Percentiles rank a stretch among this genome's conserved stretches.
Evolutionary conservation across 2,329 filamentous ascomycete species (phyloP).

Genomic region (Pseudocercospora macadamiae): DNA sequence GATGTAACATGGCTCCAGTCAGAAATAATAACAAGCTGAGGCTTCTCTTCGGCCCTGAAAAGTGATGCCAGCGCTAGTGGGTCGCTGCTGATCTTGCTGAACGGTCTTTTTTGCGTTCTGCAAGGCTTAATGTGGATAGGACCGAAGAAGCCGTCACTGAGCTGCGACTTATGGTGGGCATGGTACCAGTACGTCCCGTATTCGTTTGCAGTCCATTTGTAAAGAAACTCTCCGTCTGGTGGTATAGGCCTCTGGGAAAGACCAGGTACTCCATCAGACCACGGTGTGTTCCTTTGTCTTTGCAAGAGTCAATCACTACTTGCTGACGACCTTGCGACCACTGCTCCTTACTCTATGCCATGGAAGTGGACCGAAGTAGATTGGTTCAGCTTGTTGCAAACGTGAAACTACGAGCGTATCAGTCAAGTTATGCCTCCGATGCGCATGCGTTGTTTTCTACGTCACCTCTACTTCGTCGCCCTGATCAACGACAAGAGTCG

Average conservation of each 20-base stretch:
- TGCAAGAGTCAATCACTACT: too few relatives aligned
- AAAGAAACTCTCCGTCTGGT: conserved; percentile 16
- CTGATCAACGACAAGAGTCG: conserved; percentile 15
- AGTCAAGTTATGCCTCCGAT: too few relatives aligned
- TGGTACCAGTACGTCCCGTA: conserved; percentile 24
- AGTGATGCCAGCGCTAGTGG: neutral
- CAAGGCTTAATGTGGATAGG: conserved; percentile 16
- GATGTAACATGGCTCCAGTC: conserved; percentile 21
- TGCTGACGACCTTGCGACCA: too few relatives aligned
- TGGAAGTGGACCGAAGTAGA: conserved; percentile 27
- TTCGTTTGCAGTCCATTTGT: conserved; percentile 19
- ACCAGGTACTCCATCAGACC: conserved; percentile 28
- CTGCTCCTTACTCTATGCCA: too few relatives aligned
- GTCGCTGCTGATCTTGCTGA: conserved; percentile 10
- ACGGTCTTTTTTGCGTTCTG: neutral
- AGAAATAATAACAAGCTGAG: conserved; percentile 17
- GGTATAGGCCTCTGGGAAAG: conserved; percentile 26
- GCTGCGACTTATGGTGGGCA: conserved; percentile 16
- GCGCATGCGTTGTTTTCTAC: too few relatives aligned
- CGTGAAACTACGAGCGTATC: too few relatives aligned
- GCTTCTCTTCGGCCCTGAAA: conserved; percentile 11
- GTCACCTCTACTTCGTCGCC: conserved; percentile 22
- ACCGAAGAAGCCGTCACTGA: conserved; percentile 23
- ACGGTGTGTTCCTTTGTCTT: conserved; percentile 24
- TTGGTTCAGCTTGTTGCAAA: conserved; percentile 14